phyloP scores from a whole-genome alignment of 192 early-diverging fungal genomes.

The Coemansia sp. region DNA sequence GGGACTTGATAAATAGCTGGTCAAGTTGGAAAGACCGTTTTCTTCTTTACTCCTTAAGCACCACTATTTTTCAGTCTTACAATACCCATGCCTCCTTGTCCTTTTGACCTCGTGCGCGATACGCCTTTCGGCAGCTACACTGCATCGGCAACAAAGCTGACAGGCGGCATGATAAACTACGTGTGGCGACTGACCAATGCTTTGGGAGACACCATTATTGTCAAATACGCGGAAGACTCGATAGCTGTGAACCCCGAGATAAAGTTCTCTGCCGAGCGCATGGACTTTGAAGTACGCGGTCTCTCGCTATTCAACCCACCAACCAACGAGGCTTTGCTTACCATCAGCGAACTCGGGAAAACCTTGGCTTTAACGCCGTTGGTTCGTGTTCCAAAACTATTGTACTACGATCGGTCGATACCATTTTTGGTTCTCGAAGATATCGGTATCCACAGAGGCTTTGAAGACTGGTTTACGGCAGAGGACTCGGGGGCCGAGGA shows the following conservation, averaged over 20 bases:
- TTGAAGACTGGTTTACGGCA: conserved; percentile 17
- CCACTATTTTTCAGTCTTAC: too few species aligned
- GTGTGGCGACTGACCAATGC: conserved; percentile 26
- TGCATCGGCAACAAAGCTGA: conserved; percentile 21
- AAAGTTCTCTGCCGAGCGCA: conserved; percentile 30
- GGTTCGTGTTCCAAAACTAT: conserved; percentile 22
- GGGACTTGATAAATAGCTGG: not conserved
- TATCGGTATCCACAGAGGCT: conserved; percentile 16
- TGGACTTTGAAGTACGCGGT: conserved; percentile 36
- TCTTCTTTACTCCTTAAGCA: not conserved
- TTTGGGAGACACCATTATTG: conserved; percentile 14
- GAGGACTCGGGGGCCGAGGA: not conserved
- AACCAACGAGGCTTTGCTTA: not conserved
- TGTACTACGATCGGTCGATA: conserved; percentile 19
- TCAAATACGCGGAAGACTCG: conserved; percentile 32
- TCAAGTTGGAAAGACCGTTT: not conserved
- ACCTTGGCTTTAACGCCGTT: not conserved
- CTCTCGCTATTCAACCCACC: conserved; percentile 21
- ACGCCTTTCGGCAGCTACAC: conserved; percentile 24
- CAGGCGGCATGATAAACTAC: conserved; percentile 38
- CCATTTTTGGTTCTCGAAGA: conserved; percentile 40
- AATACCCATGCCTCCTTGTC: conserved; percentile 15
- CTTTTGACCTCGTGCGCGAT: conserved; percentile 18
- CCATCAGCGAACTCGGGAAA: not conserved
- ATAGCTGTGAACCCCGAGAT: conserved; percentile 5